phyloP scores from a whole-genome alignment of 2,329 filamentous ascomycete genomes.

The Chrysosporium queenslandicum region DNA sequence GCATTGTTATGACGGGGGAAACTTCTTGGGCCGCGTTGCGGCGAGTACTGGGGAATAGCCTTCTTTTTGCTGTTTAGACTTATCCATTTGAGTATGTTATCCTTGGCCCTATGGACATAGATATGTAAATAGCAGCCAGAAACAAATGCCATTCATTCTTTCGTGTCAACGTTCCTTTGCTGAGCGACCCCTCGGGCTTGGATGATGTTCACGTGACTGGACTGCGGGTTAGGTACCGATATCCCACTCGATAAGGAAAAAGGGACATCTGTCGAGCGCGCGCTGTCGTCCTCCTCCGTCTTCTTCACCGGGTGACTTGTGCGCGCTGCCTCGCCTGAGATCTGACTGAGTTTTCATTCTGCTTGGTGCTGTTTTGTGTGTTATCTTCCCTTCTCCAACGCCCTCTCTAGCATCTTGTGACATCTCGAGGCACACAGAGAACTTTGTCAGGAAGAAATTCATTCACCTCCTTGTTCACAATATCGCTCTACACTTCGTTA shows the following conservation, averaged over 20 bases:
- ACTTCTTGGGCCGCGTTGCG: not conserved
- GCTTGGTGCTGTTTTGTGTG: no score
- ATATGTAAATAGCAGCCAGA: no score
- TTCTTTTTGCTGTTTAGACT: not conserved
- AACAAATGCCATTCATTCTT: no score
- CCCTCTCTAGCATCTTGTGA: no score
- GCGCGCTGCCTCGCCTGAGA: no score
- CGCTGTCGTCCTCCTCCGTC: not conserved
- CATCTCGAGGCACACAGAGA: not conserved
- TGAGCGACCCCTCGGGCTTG: no score
- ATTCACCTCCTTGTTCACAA: not conserved
- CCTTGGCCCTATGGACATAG: no score
- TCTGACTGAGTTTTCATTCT: not conserved
- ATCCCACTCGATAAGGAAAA: slow-evolving; percentile 7
- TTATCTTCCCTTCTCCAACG: no score
- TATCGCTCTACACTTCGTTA: not conserved
- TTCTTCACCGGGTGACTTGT: no score
- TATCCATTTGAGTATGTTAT: no score
- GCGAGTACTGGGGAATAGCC: not conserved
- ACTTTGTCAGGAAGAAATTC: not conserved
- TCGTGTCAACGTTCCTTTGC: no score
- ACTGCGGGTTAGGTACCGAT: not conserved
- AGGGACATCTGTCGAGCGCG: not conserved
- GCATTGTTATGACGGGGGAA: no score
- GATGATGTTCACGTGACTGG: not conserved